Percentiles rank a stretch among this genome's conserved stretches.
Conservation (phyloP, 805 yeast species). For the Teunomyces tritomae region DNA sequence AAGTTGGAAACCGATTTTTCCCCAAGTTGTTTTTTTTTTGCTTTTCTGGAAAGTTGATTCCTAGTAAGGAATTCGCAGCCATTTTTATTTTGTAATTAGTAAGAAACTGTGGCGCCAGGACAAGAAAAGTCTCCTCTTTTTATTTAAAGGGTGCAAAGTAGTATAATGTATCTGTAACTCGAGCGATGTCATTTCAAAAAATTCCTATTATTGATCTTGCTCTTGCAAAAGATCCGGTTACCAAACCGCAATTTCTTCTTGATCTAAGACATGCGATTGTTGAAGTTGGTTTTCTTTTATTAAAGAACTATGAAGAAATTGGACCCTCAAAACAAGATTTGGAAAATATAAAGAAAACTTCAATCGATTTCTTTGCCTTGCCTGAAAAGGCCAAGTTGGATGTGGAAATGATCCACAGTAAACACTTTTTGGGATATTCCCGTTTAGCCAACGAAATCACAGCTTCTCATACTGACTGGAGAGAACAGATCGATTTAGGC, state of each 20-base stretch:
- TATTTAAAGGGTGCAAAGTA: neutral
- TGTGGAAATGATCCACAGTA: constrained; percentile 53
- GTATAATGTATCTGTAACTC: neutral
- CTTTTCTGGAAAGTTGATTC: too few species aligned
- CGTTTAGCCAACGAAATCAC: constrained; percentile 58
- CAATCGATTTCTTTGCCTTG: constrained; percentile 44
- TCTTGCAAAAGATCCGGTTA: constrained; percentile 38
- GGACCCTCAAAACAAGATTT: constrained; percentile 39
- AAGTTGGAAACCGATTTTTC: neutral
- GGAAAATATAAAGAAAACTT: constrained; percentile 34
- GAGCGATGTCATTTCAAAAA: constrained; percentile 31
- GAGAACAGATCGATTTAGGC: constrained; percentile 63
- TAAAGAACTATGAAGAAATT: constrained; percentile 33
- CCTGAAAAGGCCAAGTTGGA: constrained; percentile 44
- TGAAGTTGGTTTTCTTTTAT: constrained; percentile 53
- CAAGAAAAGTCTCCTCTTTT: neutral
- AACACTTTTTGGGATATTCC: constrained; percentile 60
- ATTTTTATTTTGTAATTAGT: neutral
- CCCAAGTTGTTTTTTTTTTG: neutral
- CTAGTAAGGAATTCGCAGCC: neutral
- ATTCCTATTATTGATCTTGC: constrained; percentile 48
- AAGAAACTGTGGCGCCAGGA: constrained; percentile 1
- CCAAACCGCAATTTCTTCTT: constrained; percentile 42
- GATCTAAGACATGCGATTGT: constrained; percentile 47
- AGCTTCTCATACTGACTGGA: constrained; percentile 50